Evolutionary conservation across 2,329 filamentous ascomycete genomes (phyloP), one percentile per base, ranked within the genome.

Genomic region (Sphaerostilbella broomeana): DNA sequence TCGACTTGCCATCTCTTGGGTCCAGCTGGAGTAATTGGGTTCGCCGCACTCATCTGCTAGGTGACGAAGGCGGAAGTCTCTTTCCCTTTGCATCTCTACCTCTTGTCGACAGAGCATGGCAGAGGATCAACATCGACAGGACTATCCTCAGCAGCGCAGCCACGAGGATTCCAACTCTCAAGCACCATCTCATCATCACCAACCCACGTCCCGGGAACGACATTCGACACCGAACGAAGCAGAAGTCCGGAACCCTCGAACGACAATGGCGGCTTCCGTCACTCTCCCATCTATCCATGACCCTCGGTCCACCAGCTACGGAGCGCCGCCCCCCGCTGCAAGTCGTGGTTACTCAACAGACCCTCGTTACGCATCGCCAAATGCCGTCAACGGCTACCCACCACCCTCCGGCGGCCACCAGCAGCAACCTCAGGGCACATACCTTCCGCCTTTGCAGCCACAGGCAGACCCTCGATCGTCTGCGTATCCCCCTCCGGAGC

Each of bases 231-330:
- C 38, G 20, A 31, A 43, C n/a, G n/a, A n/a, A n/a, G n/a, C n/a
- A n/a, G 22, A 21, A 38, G 22, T 15, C 35, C 37, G 17, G n/a
- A 40, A 27, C 13, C 27, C 32, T 38, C 48, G 53, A 50, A 38
- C 48, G 48, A 60, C 48, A 48, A 71, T 70, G 64, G 64, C 67
- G 37, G 54, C 63, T 35, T 59, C 62, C 42, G 63, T 71, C 43
- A 70, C 64, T 44, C 57, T 72, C 22, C 71, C 72, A 2, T 67
- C 71, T 13, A 73, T 75, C 38, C 63, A 72, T 38, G 71, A 73
- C 50, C 56, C 64, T 32, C 59, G 65, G 35, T 51, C 56, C 22
- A 49, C 58, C 41, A 47, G 51, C 13, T 66, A 66, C 40, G 54
- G 56, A 8, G 50, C 57, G 29, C 60, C 54, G 30, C 49, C 54